Evolutionary conservation across 2,329 filamentous ascomycete genomes (phyloP), one percentile per base, ranked within the genome.

Genomic region (Nemania abortiva): DNA sequence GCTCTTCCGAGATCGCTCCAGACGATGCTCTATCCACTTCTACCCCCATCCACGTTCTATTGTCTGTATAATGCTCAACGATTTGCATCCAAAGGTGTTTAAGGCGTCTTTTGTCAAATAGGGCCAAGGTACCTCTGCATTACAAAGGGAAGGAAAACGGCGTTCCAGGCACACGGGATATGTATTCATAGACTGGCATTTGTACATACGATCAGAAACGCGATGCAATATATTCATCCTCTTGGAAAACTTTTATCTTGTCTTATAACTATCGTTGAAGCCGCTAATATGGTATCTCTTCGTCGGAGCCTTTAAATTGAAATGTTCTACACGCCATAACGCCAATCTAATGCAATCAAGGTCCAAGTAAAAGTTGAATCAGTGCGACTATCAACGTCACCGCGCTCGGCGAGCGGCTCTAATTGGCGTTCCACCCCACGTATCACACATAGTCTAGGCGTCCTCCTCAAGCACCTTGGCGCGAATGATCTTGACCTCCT

Each of bases 401-500:
- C 53, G 24, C 45, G 29, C 37, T 22, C 45, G 15, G 10, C 27
- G 27, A 4, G 15, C 47, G 6, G 31, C 62, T 22, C 22, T 18
- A 6, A 22, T 24, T 20, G 22, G 13, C 22, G 9, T 47, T 31
- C 2, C n/a, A 15, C 24, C 63, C 18, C 31, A 10, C 18, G 65
- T 31, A 34, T 3, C 18, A 52, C n/a, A 54, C 10, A 31, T 15
- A 37, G 7, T n/a, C 24, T 54, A 60, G 7, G 84, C 86, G 0
- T 84, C 86, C 52, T 85, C 86, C 73, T 92, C 90, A n/a, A 93
- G 77, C 20, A 97, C 84, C 70, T 86, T 87, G 10, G 94, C 93
- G 73, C 84, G 88, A 53, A 93, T 78, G 69, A 98, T 95, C 83
- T 88, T 94, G 63, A 98, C 88, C 74, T 97, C 90, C 75, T 97